Base-by-base conservation (phyloP, 2,329 filamentous ascomycete species). In the Colletotrichum lindemuthianum region DNA sequence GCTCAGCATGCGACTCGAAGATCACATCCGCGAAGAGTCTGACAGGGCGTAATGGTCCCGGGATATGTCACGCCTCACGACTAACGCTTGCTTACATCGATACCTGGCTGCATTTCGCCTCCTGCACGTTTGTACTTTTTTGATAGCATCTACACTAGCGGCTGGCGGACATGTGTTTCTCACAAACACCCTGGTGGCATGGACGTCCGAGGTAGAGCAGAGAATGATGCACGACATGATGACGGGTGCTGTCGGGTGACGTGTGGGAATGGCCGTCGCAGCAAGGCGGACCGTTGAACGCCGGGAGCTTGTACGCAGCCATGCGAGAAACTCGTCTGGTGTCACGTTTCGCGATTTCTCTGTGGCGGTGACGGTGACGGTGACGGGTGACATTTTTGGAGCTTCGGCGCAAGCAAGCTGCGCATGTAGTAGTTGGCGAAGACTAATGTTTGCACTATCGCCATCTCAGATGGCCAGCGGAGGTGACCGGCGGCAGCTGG, bases 11-110 rank as follows among this genome's bases (percentile, higher is more conserved):
- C 81, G 79, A 54, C 78, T 89, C 24, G 87, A 93, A 73, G 88
- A 92, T 70, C 91, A 90, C 65, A 84, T 94, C 69, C 89, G 90
- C 49, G 86, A 91, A 66, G 92, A 92, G 69, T 82, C 92, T 47
- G 91, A 95, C 73, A 83, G 85, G 67, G 82, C 85, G 69, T 79
- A 69, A 76, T 13, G 43, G 43, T 13, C 15, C 32, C 39, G 41
- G 33, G 40, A 24, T 24, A 11, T 51, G 37, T 51, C 32, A 57
- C 52, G 63, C 36, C 37, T 63, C 52, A 65, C 40, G 59, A 65
- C 48, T 48, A 16, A 57, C 58, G 59, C 41, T 54, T 24, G 24
- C 24, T 52, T 63, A 47, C 63, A 63, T 53, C 36, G 63, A 65
- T 65, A 63, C 58, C 63, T 65, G 48, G 43, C 52, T 63, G 52